phyloP scores from a whole-genome alignment of 441 rosid genomes.

The Gossypium aridum region DNA sequence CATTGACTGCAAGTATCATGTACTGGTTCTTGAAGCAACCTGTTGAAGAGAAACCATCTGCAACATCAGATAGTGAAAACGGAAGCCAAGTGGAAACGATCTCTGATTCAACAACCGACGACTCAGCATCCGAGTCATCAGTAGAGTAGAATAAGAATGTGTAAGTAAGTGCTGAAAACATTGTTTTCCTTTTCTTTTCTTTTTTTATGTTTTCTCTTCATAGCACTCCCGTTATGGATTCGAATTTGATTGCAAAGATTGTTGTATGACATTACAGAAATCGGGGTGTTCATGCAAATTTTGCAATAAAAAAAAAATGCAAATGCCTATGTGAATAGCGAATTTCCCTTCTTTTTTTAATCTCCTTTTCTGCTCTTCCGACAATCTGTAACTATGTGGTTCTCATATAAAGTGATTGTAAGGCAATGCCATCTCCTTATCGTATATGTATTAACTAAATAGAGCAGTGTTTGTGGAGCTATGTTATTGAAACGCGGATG shows the following conservation, averaged over 20 bases:
- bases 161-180: conserved; percentile 13
- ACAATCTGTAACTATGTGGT: not conserved
- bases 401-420: not conserved
- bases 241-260: conserved; percentile 25
- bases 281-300: conserved; percentile 25
- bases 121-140: conserved; percentile 90
- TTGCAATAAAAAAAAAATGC: conserved; percentile 15
- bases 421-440: not conserved
- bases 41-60: conserved; percentile 49
- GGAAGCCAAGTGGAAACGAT: conserved; percentile 45
- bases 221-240: not conserved
- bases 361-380: not conserved
- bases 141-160: conserved; percentile 44
- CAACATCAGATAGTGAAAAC: conserved; percentile 60
- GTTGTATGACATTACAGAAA: conserved; percentile 17
- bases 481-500: too few relatives aligned
- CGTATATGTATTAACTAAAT: not conserved
- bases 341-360: not conserved
- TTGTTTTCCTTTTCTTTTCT: not conserved
- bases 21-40: conserved; percentile 87
- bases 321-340: conserved; percentile 28
- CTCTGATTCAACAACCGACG: conserved; percentile 64
- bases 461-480: too few relatives aligned
- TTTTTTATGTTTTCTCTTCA: not conserved
- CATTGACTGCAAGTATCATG: conserved; percentile 91